phyloP scores from a whole-genome alignment of 306 rosid genomes.

The Glycine latifolia region DNA sequence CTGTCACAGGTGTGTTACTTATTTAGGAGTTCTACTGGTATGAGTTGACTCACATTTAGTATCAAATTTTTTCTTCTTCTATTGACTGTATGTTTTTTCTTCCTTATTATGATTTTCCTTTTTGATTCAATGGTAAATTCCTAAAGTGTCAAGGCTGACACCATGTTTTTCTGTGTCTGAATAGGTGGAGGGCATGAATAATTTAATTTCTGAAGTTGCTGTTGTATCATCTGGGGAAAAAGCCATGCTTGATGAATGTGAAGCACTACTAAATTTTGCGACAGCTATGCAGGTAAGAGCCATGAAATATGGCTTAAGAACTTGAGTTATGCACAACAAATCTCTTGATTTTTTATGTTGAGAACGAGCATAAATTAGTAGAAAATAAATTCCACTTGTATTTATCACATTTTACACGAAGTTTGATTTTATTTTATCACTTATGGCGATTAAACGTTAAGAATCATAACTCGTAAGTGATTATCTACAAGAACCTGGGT shows the following conservation, averaged over 20 bases:
- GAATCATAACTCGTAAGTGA: neutral
- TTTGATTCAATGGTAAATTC: neutral
- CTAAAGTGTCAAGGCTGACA: neutral
- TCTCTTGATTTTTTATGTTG: conserved; percentile 6
- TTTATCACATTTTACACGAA: neutral
- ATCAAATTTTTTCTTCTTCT: neutral
- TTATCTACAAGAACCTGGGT: conserved; percentile 12
- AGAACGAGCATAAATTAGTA: conserved; percentile 3
- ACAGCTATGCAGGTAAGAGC: conserved; percentile 84
- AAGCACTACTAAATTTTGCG: conserved; percentile 71
- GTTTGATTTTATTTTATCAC: conserved; percentile 14
- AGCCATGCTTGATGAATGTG: conserved; percentile 89
- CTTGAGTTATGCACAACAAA: conserved; percentile 24
- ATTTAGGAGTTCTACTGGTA: conserved; percentile 10
- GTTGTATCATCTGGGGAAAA: conserved; percentile 78
- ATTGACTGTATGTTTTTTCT: no score
- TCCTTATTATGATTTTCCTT: no score
- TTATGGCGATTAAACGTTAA: neutral
- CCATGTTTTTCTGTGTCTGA: conserved; percentile 37
- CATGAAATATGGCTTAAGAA: conserved; percentile 23
- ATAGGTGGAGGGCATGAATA: conserved; percentile 77
- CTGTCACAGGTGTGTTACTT: conserved; percentile 73
- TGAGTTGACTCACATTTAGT: neutral
- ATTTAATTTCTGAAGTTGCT: conserved; percentile 85
- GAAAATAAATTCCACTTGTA: conserved; percentile 21